Evolutionary conservation across 177 flowering plant species (phyloP), one percentile per base, ranked within the genome.

Genomic region (Vitis hybrid): DNA sequence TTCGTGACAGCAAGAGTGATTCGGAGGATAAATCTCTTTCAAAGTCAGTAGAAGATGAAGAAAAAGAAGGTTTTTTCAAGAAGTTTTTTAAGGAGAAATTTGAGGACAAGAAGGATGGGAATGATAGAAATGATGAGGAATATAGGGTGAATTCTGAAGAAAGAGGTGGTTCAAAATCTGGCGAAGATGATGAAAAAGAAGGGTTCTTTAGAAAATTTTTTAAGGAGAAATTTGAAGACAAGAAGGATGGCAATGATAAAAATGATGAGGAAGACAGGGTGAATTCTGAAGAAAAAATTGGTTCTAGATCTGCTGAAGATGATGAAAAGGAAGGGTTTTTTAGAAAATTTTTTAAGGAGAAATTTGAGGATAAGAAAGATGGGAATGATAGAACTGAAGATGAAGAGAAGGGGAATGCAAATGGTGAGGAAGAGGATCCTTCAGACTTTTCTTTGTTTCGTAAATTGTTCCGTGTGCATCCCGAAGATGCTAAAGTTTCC

Each of bases 301-400:
- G 63, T 58, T 63, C 71, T 21, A 85, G 77, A 67, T 65, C 84
- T 66, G 79, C 76, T 50, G 93, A 91, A 78, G 89, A 90, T 75
- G 93, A 87, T 79, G 99, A 89, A 69, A 91, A 88, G 65, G 97
- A 92, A 50, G 98, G 99, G 1, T 95, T 95, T 74, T 89, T 95
- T 61, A 81, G 87, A 32, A 91, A 87, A 64, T 57, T 95, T 58
- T 91, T 93, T 35, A 95, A 89, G 80, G 98, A 94, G 35, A 93
- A 84, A 65, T 83, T 72, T 79, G 99, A 93, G 41, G 97, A 91
- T 63, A 90, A 83, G 79, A 90, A 86, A 81, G 97, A 91, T 76
- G 83, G 65, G 12, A 78, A 53, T 71, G 88, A 81, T 54, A 86
- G 75, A 77, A 59, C 57, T 53, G 83, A 84, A 53, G 89, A 88